These are phyloP conservation scores for Lablab purpureus DNA, from an alignment of 306 rosid species.

Conservation along the genomic window DNA sequence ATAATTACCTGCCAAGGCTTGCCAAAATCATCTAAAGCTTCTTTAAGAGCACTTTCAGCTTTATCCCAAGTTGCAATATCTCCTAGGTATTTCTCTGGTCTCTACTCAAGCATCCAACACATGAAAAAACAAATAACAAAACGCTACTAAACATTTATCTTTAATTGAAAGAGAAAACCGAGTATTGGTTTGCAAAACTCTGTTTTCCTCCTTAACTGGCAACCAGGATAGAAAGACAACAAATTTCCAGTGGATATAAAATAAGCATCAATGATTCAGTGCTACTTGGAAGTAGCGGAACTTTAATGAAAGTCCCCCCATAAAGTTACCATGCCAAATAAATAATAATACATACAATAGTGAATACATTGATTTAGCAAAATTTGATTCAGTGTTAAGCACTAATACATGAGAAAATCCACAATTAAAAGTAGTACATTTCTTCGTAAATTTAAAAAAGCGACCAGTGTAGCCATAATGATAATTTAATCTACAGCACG, in stretches of 20 bases:
- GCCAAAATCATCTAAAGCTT: constrained; percentile 86
- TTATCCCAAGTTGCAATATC: constrained; percentile 84
- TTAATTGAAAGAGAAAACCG: not conserved
- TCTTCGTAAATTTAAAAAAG: not conserved
- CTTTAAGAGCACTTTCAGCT: constrained; percentile 88
- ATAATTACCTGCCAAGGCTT: constrained; percentile 87
- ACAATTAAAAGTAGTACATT: not conserved
- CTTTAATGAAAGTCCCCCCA: not conserved
- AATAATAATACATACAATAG: not conserved
- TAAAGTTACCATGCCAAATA: not conserved
- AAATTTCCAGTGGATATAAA: not conserved
- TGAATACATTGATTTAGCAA: not conserved
- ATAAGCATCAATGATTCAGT: constrained; percentile 4
- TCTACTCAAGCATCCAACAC: constrained; percentile 54
- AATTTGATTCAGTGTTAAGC: not conserved
- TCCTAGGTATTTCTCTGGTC: constrained; percentile 91
- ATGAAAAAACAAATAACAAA: constrained; percentile 24
- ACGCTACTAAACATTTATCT: not conserved
- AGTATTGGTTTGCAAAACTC: not conserved
- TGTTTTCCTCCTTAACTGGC: not conserved
- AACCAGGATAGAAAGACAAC: constrained; percentile 10
- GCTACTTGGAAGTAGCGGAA: not conserved
- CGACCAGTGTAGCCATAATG: not conserved
- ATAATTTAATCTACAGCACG: constrained; percentile 12
- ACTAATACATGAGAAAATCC: not conserved